Evolutionary conservation across 164 flowering plant species (phyloP).

Genomic region (Sextonia rubra): DNA sequence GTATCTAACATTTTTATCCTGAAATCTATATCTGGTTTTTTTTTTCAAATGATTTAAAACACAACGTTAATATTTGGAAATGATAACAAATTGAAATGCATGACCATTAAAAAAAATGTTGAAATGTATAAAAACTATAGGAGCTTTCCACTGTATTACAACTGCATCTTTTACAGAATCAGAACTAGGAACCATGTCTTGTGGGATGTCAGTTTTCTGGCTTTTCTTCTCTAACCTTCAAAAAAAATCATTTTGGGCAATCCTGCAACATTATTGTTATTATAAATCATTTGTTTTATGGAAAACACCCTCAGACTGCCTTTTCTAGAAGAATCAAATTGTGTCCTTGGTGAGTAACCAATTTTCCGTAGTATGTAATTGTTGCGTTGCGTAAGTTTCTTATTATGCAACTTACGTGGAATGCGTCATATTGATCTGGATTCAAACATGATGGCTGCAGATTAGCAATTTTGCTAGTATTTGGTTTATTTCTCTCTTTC

Average conservation of each 20-base stretch:
- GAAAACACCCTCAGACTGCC: not conserved
- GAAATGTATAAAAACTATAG: not conserved
- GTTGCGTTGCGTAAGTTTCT: not conserved
- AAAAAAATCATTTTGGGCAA: not conserved
- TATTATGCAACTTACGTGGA: too few relatives aligned
- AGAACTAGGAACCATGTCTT: not conserved
- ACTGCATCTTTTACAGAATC: not conserved
- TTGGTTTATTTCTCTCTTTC: slow-evolving; percentile 28
- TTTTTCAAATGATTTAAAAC: too few relatives aligned
- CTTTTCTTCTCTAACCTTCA: not conserved
- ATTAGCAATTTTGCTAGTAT: slow-evolving; percentile 27
- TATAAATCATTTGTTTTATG: too few relatives aligned
- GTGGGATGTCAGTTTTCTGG: not conserved
- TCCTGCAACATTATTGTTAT: not conserved
- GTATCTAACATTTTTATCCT: slow-evolving; percentile 15
- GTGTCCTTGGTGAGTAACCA: not conserved
- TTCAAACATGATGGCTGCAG: slow-evolving; percentile 16
- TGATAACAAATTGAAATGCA: too few relatives aligned
- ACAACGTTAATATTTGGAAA: too few relatives aligned
- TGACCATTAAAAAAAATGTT: too few relatives aligned
- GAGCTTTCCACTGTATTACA: not conserved
- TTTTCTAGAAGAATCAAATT: not conserved
- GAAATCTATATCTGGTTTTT: not conserved
- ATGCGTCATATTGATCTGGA: not conserved
- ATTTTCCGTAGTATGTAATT: too few relatives aligned